Evolutionary conservation across 2,329 filamentous ascomycete genomes (phyloP), one percentile per base, ranked within the genome.

Genomic region (Cercospora sesami): DNA sequence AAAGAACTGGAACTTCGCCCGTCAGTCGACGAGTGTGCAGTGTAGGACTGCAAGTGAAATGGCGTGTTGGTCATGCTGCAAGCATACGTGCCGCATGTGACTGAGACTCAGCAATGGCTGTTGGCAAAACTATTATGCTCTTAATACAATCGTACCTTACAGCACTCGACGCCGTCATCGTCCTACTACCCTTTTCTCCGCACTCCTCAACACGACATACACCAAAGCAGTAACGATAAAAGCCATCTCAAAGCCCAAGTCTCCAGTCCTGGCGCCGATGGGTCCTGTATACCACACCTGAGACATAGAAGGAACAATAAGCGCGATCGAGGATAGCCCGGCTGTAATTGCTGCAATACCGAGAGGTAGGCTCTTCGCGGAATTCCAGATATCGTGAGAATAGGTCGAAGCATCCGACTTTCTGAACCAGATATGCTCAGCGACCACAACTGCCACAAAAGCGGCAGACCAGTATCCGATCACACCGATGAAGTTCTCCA

Each of bases 231-330:
- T 81, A 10, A 84, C 75, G 30, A 82, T 81, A 73, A 90, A 85
- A 0, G 87, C 87, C 75, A 88, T 78, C 79, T 90, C 88, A 66
- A 90, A 89, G 0, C 88, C 89, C 75, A 90, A 86, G 70, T 90
- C 88, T 0, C 88, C 88, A 10, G 87, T 88, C 39, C 73, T 83
- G 76, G 60, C 63, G 9, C 73, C 75, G 16, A 76, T 72, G 5
- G 75, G 74, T 16, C 75, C 75, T 6, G 71, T 74, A 23, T 75
- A 76, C 72, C 72, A 76, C 4, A 73, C 69, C 60, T 76, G 74
- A 23, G 67, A 67, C 74, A 76, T 75, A 16, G 65, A 71, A n/a
- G 73, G 69, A 18, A 76, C 67, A 4, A 75, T 72, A 2, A 75
- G 55, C 5, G 64, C 72, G 60, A 74, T 70, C 6, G 72, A 75